Percentiles rank a stretch among this genome's conserved stretches.
Evolutionary conservation across 306 rosid genomes (phyloP).

Genomic region (Coriaria nepalensis): DNA sequence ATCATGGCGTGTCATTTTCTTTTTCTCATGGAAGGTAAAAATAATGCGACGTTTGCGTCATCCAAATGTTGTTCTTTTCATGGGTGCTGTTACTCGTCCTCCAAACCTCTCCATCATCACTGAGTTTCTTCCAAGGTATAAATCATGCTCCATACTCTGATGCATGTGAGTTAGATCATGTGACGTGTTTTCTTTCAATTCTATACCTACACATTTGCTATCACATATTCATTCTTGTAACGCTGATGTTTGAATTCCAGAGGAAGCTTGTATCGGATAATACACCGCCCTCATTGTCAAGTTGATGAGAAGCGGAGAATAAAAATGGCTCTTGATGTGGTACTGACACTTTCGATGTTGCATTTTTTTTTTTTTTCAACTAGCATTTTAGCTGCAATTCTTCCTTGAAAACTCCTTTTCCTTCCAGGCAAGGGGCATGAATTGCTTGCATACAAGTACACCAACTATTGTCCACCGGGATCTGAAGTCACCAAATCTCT

Average conservation of each 20-base stretch:
- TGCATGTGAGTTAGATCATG: too few relatives aligned
- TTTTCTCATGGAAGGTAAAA: slow-evolving; percentile 50
- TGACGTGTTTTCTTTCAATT: too few relatives aligned
- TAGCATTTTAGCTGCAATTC: slow-evolving; percentile 8
- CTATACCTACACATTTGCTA: too few relatives aligned
- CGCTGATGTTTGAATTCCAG: slow-evolving; percentile 21
- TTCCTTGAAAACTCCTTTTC: slow-evolving; percentile 13
- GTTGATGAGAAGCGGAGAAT: slow-evolving; percentile 83
- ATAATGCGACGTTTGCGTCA: slow-evolving; percentile 96
- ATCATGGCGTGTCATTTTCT: slow-evolving; percentile 14
- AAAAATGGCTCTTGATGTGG: slow-evolving; percentile 99
- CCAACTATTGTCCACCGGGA: slow-evolving; percentile 98
- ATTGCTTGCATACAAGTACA: slow-evolving; percentile 82
- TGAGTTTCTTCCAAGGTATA: slow-evolving; percentile 93
- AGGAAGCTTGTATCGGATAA: slow-evolving; percentile 83
- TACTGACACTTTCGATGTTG: slow-evolving; percentile 21
- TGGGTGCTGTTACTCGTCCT: slow-evolving; percentile 99
- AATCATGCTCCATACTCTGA: slow-evolving; percentile 1
- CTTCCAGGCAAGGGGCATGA: slow-evolving; percentile 97
- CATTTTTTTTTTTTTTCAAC: slow-evolving; percentile 10
- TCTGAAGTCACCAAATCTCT: slow-evolving; percentile 90
- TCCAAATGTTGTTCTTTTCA: slow-evolving; percentile 93
- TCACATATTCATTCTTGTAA: too few relatives aligned
- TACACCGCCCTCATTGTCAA: slow-evolving; percentile 83
- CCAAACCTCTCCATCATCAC: slow-evolving; percentile 92